Evolutionary conservation across 768 basidiomycete genomes (phyloP).

Genomic region (Lyophyllum semitale): DNA sequence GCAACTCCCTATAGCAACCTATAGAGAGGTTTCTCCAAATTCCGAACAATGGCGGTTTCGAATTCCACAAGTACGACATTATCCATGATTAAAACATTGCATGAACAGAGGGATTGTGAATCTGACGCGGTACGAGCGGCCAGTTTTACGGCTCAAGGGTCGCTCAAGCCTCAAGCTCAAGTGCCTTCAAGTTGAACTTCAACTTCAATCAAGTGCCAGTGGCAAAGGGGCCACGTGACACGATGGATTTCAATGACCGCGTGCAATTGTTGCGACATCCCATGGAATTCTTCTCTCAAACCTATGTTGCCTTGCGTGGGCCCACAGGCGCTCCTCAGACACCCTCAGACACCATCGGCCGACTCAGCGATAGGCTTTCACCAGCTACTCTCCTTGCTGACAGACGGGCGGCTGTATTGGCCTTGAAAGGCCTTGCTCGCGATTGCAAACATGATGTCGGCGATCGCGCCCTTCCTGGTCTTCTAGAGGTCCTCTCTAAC

Average conservation of each 20-base stretch:
- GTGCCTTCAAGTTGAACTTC: too few species aligned
- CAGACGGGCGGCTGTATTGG: slow-evolving; percentile 88
- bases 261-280: background rate
- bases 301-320: slow-evolving; percentile 83
- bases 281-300: slow-evolving; percentile 88
- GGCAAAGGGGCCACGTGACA: slow-evolving; percentile 13
- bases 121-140: too few species aligned
- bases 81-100: too few species aligned
- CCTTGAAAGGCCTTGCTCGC: slow-evolving; percentile 88
- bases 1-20: too few species aligned
- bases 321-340: slow-evolving; percentile 84
- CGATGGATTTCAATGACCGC: background rate
- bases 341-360: slow-evolving; percentile 80
- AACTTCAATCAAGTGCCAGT: too few species aligned
- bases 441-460: slow-evolving; percentile 93
- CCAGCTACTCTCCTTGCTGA: slow-evolving; percentile 91
- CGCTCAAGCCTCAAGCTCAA: too few species aligned
- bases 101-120: too few species aligned
- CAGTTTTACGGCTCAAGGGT: too few species aligned
- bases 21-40: too few species aligned
- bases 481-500: slow-evolving; percentile 80
- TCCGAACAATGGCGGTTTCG: too few species aligned
- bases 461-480: slow-evolving; percentile 69
- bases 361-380: slow-evolving; percentile 86
- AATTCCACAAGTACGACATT: too few species aligned